Base-by-base conservation (phyloP, 2,329 filamentous ascomycete species). In the Trichoderma atrobrunneum region DNA sequence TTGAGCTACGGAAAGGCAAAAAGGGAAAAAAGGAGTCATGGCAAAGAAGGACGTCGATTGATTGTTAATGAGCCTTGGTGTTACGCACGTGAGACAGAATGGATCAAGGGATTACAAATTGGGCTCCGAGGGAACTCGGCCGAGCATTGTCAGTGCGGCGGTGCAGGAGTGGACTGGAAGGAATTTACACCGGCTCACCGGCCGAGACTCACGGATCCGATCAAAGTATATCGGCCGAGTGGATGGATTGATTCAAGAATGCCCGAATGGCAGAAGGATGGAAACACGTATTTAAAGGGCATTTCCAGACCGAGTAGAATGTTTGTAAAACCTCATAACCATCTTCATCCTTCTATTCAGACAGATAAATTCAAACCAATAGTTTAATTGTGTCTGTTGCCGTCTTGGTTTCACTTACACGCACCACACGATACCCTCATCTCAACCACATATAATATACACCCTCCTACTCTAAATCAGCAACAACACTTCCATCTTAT, bases 171-270 rank as follows among this genome's bases (percentile, higher is more conserved):
- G 16, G 24, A 18, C 18, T 65, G 7, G 3, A n/a, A 62, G 5
- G 34, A 36, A 36, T 36, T 70, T 54, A 5, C 36, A 14, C 62
- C 63, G 62, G 39, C 21, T 21, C 54, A 21, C 70, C 63, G 39
- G 63, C 62, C 63, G 70, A 61, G 36, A 26, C 6, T 18, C 30
- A 72, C 75, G 76, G 76, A 60, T 72, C 76, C 76, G 75, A 60
- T 4, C 3, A 3, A 39, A n/a, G 16, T 21, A 3, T 75, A 73
- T 77, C 77, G 77, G 76, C 77, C 76, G 77, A 78, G 68, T 75
- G 56, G 36, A 67, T 18, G 28, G 18, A 61, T 60, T 7, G 12
- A 59, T 54, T 18, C 39, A 36, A 62, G 10, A 5, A 32, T 62
- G 24, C n/a, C 65, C 65, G 65, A 28, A 14, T 66, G 24, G 43